Conservation (phyloP, 75 land plant species). For the Sequoia sempervirens region DNA sequence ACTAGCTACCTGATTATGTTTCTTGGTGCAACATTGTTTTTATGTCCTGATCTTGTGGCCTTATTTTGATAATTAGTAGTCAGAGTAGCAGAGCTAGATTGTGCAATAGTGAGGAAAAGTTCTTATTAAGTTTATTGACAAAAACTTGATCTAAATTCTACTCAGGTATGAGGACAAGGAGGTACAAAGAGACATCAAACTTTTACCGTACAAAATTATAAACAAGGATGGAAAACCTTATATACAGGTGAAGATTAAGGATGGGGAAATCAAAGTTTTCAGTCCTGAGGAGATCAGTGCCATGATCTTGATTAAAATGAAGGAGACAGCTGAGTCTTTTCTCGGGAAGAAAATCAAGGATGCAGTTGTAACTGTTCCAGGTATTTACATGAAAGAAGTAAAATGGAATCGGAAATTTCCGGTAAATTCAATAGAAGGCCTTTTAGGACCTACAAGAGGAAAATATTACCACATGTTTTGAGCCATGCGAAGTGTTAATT, state of each 20-base stretch:
- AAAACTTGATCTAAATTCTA: neutral
- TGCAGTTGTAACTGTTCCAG: constrained; percentile 25
- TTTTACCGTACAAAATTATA: constrained; percentile 58
- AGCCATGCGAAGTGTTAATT: too few relatives aligned
- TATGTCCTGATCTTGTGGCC: neutral
- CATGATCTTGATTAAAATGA: constrained; percentile 52
- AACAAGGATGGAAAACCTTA: constrained; percentile 87
- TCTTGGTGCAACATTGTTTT: neutral
- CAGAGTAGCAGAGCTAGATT: neutral
- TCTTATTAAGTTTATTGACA: neutral
- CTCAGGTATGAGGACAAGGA: constrained; percentile 59
- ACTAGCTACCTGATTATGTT: neutral
- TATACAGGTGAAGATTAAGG: constrained; percentile 63
- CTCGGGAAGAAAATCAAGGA: constrained; percentile 57
- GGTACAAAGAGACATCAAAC: constrained; percentile 56
- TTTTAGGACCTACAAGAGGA: too few relatives aligned
- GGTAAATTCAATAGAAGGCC: too few relatives aligned
- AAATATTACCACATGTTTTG: too few relatives aligned
- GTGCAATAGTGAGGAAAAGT: neutral
- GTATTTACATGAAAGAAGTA: neutral
- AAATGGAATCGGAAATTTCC: too few relatives aligned
- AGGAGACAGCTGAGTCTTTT: constrained; percentile 51
- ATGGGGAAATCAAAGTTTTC: constrained; percentile 63
- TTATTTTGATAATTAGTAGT: neutral
- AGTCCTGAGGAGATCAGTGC: constrained; percentile 78